phyloP scores from a whole-genome alignment of 495 filamentous ascomycete species.

The Trichoderma parareesei region DNA sequence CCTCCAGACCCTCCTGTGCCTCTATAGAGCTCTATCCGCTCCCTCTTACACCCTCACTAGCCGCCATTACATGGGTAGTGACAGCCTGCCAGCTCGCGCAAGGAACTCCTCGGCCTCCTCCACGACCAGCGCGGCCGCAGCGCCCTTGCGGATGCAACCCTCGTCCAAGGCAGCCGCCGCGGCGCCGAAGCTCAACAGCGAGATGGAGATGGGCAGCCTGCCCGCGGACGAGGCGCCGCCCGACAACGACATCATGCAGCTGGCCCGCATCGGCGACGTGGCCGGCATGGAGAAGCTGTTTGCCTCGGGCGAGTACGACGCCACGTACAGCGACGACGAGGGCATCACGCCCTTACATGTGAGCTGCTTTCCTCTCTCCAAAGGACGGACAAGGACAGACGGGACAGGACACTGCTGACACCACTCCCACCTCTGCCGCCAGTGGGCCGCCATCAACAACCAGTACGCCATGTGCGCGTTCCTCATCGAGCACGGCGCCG shows the following conservation, averaged over 20 bases:
- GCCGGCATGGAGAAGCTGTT: constrained; percentile 81
- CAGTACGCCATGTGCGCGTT: constrained; percentile 95
- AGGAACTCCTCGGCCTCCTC: constrained; percentile 10
- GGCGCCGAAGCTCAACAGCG: constrained; percentile 53
- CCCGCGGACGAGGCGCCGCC: constrained; percentile 29
- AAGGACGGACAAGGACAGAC: too few species aligned
- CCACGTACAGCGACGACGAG: constrained; percentile 76
- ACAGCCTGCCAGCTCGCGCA: constrained; percentile 9
- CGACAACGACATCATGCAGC: constrained; percentile 90
- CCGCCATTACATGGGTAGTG: constrained; percentile 4
- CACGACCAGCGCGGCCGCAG: constrained; percentile 20
- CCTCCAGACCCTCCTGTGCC: not conserved
- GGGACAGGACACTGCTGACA: not conserved
- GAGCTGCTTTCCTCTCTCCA: constrained; percentile 22
- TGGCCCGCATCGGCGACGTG: constrained; percentile 83
- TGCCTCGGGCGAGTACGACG: constrained; percentile 68
- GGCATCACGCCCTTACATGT: constrained; percentile 95
- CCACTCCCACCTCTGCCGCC: not conserved
- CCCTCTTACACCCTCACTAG: not conserved
- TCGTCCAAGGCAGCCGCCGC: constrained; percentile 51
- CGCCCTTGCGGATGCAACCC: constrained; percentile 30
- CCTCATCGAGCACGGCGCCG: constrained; percentile 78
- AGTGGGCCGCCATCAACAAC: constrained; percentile 99
- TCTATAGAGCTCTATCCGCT: not conserved
- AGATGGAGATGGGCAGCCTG: constrained; percentile 64